Evolutionary conservation across 768 basidiomycete species (phyloP).

Genomic region (Amanita exitialis): DNA sequence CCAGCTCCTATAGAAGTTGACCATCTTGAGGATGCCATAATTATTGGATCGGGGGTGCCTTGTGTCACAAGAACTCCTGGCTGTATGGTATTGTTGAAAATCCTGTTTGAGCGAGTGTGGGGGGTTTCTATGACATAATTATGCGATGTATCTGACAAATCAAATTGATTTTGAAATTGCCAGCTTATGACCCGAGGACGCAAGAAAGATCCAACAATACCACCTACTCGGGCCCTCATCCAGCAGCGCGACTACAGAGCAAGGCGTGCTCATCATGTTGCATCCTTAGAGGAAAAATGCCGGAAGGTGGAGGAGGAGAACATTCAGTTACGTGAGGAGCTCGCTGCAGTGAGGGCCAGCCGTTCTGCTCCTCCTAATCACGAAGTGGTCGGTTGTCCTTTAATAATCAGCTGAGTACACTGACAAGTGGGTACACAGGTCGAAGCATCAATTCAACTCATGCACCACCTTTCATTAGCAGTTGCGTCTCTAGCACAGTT

Average conservation of each 20-base stretch:
- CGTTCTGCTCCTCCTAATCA: slow-evolving; percentile 11
- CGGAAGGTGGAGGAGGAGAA: slow-evolving; percentile 49
- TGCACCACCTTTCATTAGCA: slow-evolving; percentile 36
- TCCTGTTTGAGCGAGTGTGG: slow-evolving; percentile 52
- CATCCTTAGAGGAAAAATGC: slow-evolving; percentile 46
- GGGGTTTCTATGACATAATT: slow-evolving; percentile 13
- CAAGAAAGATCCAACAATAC: slow-evolving; percentile 54
- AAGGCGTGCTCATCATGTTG: slow-evolving; percentile 45
- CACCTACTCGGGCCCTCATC: slow-evolving; percentile 45
- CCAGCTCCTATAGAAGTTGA: slow-evolving; percentile 49
- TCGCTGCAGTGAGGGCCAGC: slow-evolving; percentile 32
- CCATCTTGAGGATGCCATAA: slow-evolving; percentile 9
- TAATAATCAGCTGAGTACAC: neutral
- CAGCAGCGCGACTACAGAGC: slow-evolving; percentile 61
- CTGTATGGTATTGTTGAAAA: slow-evolving; percentile 31
- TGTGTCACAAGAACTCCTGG: slow-evolving; percentile 62
- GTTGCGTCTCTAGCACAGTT: slow-evolving; percentile 44
- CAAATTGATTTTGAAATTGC: slow-evolving; percentile 16
- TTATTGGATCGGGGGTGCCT: slow-evolving; percentile 24
- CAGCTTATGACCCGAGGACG: slow-evolving; percentile 49
- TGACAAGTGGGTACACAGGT: slow-evolving; percentile 22
- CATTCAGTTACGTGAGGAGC: slow-evolving; percentile 33
- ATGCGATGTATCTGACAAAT: slow-evolving; percentile 7
- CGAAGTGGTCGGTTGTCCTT: slow-evolving; percentile 21
- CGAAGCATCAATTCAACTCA: slow-evolving; percentile 41